Evolutionary conservation across 176 grass and related monocot genomes (phyloP).

Genomic region (Avena atlantica): DNA sequence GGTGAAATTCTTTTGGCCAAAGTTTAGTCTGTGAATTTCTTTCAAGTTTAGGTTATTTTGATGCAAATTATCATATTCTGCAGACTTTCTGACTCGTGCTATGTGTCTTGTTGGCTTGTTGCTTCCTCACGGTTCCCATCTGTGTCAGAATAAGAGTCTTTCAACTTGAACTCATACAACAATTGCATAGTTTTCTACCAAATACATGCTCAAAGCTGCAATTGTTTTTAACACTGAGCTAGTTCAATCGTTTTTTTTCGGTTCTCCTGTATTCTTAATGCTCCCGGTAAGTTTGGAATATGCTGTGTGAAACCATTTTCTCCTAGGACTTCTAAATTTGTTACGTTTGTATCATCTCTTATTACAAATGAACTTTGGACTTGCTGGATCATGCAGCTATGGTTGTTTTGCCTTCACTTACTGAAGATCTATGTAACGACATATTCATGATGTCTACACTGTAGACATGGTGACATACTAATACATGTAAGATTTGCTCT

Average conservation of each 20-base stretch:
- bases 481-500: background rate
- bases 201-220: slow-evolving; percentile 32
- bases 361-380: background rate
- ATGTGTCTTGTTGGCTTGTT: slow-evolving; percentile 65
- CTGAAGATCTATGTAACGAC: slow-evolving; percentile 13
- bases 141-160: slow-evolving; percentile 72
- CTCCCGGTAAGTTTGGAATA: slow-evolving; percentile 8
- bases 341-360: slow-evolving; percentile 9
- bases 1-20: too few species aligned
- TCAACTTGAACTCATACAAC: slow-evolving; percentile 13
- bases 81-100: slow-evolving; percentile 75
- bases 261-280: slow-evolving; percentile 11
- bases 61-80: slow-evolving; percentile 22
- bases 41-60: too few species aligned
- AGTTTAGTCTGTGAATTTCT: too few species aligned
- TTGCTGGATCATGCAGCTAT: background rate
- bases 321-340: background rate
- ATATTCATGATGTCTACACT: slow-evolving; percentile 30
- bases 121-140: slow-evolving; percentile 85
- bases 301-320: background rate
- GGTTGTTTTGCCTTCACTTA: background rate
- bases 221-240: slow-evolving; percentile 22
- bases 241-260: background rate
- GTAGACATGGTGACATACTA: background rate
- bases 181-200: slow-evolving; percentile 8